These are phyloP conservation scores for Xylariaceae sp. DNA, from an alignment of 2,329 filamentous ascomycete species.

Conservation along the genomic window DNA sequence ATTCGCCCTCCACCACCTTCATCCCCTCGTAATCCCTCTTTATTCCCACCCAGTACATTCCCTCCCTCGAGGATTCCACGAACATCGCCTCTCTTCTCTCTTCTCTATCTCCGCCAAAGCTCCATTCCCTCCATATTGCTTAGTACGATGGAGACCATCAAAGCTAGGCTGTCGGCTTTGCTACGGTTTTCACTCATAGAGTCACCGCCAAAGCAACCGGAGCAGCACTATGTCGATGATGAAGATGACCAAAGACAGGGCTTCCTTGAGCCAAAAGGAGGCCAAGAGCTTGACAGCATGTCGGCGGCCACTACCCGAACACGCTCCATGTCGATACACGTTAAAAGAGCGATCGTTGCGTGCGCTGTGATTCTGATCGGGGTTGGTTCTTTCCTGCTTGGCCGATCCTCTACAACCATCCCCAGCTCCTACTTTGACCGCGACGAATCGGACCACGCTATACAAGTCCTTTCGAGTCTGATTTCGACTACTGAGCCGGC, in stretches of 20 bases:
- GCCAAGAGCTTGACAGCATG: not conserved
- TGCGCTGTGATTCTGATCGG: slow-evolving; percentile 4
- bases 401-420: not conserved
- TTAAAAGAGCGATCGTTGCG: not conserved
- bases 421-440: not conserved
- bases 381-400: not conserved
- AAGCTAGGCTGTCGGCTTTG: slow-evolving; percentile 4
- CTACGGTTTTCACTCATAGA: not conserved
- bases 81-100: no score
- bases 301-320: not conserved
- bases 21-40: no score
- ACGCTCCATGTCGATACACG: slow-evolving; percentile 1
- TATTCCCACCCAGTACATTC: no score
- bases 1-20: no score
- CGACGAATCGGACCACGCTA: slow-evolving; percentile 12
- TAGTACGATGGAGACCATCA: not conserved
- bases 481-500: slow-evolving; percentile 3
- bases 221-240: not conserved
- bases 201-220: not conserved
- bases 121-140: no score
- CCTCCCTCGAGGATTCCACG: no score
- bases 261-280: slow-evolving; percentile 5
- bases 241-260: slow-evolving; percentile 9
- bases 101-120: no score
- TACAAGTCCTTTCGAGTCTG: not conserved